Conservation (phyloP, 2,329 filamentous ascomycete species). For the Didymella glomerata region DNA sequence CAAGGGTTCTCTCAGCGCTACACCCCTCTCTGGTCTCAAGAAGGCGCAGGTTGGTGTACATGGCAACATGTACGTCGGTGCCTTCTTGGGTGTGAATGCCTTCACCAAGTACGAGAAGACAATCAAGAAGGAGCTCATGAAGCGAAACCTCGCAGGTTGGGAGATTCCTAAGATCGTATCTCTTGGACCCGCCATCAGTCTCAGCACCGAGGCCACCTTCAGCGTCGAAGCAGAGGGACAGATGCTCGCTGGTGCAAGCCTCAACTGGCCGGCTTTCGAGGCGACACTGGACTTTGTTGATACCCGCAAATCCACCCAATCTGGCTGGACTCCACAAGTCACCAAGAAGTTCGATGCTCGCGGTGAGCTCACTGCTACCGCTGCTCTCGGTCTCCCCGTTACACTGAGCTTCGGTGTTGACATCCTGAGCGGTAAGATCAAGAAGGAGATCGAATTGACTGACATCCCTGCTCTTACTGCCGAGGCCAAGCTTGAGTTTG, state of each 20-base stretch:
- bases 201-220: constrained; percentile 14
- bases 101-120: constrained; percentile 21
- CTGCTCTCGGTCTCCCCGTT: constrained; percentile 16
- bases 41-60: constrained; percentile 17
- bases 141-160: constrained; percentile 13
- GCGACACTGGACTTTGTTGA: constrained; percentile 17
- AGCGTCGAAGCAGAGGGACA: constrained; percentile 19
- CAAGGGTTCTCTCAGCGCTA: constrained; percentile 17
- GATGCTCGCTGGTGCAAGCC: constrained; percentile 14
- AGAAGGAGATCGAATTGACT: constrained; percentile 17
- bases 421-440: constrained; percentile 10
- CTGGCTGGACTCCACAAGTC: constrained; percentile 18
- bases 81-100: constrained; percentile 13
- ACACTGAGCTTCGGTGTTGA: constrained; percentile 17
- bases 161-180: constrained; percentile 18
- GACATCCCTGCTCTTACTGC: constrained; percentile 19
- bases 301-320: constrained; percentile 13
- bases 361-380: constrained; percentile 15
- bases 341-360: constrained; percentile 17
- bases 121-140: constrained; percentile 14
- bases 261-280: constrained; percentile 17
- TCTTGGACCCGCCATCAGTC: constrained; percentile 11
- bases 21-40: constrained; percentile 18
- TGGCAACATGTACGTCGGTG: constrained; percentile 21
- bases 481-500: constrained; percentile 18